Conservation (phyloP, 2,329 filamentous ascomycete genomes). For the Macrophomina pseudophaseolina region DNA sequence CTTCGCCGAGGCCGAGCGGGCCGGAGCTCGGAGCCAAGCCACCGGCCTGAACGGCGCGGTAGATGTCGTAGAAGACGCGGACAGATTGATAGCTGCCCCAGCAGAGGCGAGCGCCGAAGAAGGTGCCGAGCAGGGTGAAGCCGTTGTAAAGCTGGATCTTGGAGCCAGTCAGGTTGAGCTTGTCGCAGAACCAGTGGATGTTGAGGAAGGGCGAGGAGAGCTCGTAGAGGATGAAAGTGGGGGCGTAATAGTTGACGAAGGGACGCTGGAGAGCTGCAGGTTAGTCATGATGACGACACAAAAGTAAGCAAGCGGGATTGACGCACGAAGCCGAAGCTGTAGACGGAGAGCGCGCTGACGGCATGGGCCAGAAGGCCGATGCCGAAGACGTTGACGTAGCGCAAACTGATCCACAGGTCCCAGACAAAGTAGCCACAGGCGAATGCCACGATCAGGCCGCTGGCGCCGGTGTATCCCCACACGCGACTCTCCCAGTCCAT, state of each 20-base stretch:
- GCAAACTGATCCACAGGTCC: constrained; percentile 74
- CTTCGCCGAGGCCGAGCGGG: neutral
- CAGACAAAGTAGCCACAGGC: constrained; percentile 84
- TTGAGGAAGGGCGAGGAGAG: constrained; percentile 85
- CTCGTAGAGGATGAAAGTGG: constrained; percentile 85
- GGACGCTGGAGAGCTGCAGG: constrained; percentile 63
- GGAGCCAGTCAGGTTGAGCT: constrained; percentile 78
- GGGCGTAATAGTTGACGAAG: constrained; percentile 82
- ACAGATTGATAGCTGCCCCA: constrained; percentile 77
- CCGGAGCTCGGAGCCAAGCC: constrained; percentile 10
- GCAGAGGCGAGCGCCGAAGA: constrained; percentile 77
- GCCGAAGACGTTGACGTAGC: constrained; percentile 74
- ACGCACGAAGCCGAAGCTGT: constrained; percentile 78
- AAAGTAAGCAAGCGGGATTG: constrained; percentile 11
- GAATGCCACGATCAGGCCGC: constrained; percentile 75
- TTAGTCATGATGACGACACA: neutral
- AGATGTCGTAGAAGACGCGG: constrained; percentile 70
- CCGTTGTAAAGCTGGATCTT: constrained; percentile 78
- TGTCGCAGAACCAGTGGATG: constrained; percentile 92
- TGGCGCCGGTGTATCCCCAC: constrained; percentile 76
- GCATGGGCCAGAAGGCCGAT: constrained; percentile 79
- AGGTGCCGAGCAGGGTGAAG: constrained; percentile 71
- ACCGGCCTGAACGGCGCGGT: constrained; percentile 47
- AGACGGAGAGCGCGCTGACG: constrained; percentile 73
- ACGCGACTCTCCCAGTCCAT: constrained; percentile 73